Evolutionary conservation across 345 rosid species (phyloP).

Genomic region (Linum lewisii): DNA sequence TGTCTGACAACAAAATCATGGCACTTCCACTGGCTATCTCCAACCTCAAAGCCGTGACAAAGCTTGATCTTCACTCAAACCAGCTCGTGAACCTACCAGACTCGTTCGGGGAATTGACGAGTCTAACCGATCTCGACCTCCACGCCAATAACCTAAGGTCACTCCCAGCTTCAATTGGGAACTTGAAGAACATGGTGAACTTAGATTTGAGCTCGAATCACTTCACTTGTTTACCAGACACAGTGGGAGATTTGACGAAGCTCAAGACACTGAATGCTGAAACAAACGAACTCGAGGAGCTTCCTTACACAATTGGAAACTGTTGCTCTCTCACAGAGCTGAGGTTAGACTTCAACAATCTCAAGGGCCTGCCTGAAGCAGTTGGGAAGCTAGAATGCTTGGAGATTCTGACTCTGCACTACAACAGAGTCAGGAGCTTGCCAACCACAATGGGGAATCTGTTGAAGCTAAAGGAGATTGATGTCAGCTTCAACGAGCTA

Average conservation of each 20-base stretch:
- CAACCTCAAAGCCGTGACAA: constrained; percentile 35
- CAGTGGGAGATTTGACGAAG: constrained; percentile 36
- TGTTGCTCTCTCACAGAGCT: constrained; percentile 41
- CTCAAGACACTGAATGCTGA: constrained; percentile 39
- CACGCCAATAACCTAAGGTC: constrained; percentile 44
- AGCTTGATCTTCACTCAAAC: constrained; percentile 48
- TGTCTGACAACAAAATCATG: constrained; percentile 54
- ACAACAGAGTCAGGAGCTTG: constrained; percentile 46
- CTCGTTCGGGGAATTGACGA: constrained; percentile 41
- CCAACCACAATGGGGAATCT: constrained; percentile 54
- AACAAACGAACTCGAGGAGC: constrained; percentile 51
- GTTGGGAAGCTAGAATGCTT: constrained; percentile 39
- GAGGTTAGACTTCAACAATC: constrained; percentile 50
- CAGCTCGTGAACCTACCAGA: constrained; percentile 52
- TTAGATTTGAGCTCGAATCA: constrained; percentile 49
- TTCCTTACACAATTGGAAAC: constrained; percentile 50
- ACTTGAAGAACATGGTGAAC: constrained; percentile 31
- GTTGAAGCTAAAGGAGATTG: constrained; percentile 46
- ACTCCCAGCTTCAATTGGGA: constrained; percentile 43
- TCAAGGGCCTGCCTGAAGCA: constrained; percentile 62
- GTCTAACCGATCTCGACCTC: constrained; percentile 42
- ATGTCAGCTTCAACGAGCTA: constrained; percentile 59
- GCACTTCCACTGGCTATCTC: constrained; percentile 44
- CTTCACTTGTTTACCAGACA: constrained; percentile 34
- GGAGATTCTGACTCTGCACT: constrained; percentile 48